Base-by-base conservation (phyloP, 2,329 filamentous ascomycete genomes). In the Rosellinia necatrix region DNA sequence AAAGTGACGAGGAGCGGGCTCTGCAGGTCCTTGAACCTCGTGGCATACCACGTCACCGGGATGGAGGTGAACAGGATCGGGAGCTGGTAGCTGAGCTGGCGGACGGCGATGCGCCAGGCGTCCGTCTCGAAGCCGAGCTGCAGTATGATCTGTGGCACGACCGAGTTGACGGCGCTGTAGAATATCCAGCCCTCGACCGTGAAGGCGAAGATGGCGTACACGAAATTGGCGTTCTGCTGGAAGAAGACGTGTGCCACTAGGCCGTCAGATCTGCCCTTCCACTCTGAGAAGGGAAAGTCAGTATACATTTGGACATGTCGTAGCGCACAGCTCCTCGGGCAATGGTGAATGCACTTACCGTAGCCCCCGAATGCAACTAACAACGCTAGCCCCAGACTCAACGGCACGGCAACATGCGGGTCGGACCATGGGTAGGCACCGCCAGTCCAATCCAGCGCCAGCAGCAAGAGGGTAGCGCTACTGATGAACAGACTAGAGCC, bases 131-230 rank as follows among this genome's bases (percentile, higher is more conserved):
- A 81, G 4, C 78, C 79, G 4, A 81, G 71, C 56, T 81, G 72
- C 3, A 81, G 72, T 2, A 77, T 70, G 43, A 81, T 75, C 52
- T 80, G 75, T 2, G 78, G 78, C 1, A 78, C 78, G 44, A 81
- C 69, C 19, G 75, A 75, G 66, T 81, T 81, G 55, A 82, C 77
- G 2, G 79, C 79, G 51, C 74, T 76, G 68, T 81, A 81, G 64
- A 82, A 84, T 51, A 84, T 81, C 81, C 81, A 84, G 12, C 81
- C 81, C 68, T 84, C 81, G 29, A 83, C 78, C 3, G 78, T 77
- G 58, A 83, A 83, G 3, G 81, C 81, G 64, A 83, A 82, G 8
- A 79, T 75, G 2, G 80, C 76, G 3, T 83, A 75, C 6, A 73
- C 76, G 62, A 84, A 84, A 64, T 84, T 84, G 10, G 76, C 77